Evolutionary conservation across 257 asterid species (phyloP).

Genomic region (Nicotiana otophora): DNA sequence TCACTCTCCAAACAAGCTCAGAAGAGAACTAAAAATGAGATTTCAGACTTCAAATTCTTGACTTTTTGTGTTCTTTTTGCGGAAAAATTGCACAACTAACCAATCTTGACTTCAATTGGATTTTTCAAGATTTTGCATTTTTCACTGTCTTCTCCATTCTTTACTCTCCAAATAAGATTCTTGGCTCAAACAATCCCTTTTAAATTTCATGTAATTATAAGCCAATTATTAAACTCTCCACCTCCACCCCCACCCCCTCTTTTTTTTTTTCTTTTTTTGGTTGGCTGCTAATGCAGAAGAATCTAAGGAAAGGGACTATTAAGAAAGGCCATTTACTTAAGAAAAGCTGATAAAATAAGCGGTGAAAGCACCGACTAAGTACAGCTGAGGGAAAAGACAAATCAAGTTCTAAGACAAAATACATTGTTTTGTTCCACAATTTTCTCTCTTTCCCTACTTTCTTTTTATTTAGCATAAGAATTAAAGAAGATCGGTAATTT

Average conservation of each 20-base stretch:
- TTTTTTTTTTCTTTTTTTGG: background rate
- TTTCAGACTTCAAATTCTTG: background rate
- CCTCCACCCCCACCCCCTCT: too few relatives aligned
- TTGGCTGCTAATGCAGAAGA: background rate
- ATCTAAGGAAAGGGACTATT: background rate
- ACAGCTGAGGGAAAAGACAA: too few relatives aligned
- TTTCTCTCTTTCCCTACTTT: too few relatives aligned
- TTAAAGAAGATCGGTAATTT: too few relatives aligned
- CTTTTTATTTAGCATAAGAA: too few relatives aligned
- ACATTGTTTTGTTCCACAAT: too few relatives aligned
- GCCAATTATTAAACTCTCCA: background rate
- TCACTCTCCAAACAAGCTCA: background rate
- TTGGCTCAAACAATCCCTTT: background rate
- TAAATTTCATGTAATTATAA: background rate
- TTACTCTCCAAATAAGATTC: background rate
- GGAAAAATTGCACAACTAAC: background rate
- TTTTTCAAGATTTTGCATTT: slow-evolving; percentile 5
- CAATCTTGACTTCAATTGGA: background rate
- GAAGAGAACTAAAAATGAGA: background rate
- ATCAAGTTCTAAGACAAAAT: too few relatives aligned
- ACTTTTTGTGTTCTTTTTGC: background rate
- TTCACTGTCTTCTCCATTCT: background rate
- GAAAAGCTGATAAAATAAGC: too few relatives aligned
- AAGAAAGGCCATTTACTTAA: too few relatives aligned
- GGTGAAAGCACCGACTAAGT: too few relatives aligned